These are phyloP conservation scores for Kernera saxatilis DNA, from an alignment of 345 rosid species.

Conservation along the genomic window DNA sequence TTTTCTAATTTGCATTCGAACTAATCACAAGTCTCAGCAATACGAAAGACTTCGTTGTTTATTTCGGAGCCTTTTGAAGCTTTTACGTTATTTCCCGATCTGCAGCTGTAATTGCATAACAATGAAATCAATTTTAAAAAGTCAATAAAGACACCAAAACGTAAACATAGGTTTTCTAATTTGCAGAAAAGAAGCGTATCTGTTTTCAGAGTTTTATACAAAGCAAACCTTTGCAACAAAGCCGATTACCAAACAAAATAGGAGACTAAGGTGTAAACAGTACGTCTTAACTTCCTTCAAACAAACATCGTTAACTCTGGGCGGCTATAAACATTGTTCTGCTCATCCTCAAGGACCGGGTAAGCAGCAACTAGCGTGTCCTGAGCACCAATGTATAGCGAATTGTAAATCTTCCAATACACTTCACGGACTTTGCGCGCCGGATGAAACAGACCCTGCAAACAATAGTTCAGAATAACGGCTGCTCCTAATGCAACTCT, in stretches of 20 bases:
- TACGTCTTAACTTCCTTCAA: constrained; percentile 6
- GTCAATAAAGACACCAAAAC: background rate
- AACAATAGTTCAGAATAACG: constrained; percentile 79
- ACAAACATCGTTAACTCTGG: constrained; percentile 86
- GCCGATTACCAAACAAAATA: constrained; percentile 6
- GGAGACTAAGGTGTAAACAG: background rate
- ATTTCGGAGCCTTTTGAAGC: background rate
- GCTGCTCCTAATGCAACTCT: constrained; percentile 93
- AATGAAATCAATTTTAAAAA: background rate
- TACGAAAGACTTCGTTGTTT: background rate
- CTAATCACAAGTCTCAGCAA: background rate
- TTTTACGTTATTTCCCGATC: background rate
- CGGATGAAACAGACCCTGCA: constrained; percentile 98
- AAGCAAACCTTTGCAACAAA: constrained; percentile 25
- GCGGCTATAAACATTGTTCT: constrained; percentile 71
- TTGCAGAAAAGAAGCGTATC: background rate
- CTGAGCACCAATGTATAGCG: constrained; percentile 87
- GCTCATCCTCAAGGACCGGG: constrained; percentile 78
- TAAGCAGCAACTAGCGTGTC: constrained; percentile 94
- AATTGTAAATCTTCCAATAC: constrained; percentile 98
- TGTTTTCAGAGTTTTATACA: constrained; percentile 11
- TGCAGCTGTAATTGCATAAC: background rate
- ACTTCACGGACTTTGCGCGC: constrained; percentile 97
- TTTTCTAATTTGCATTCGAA: no score
- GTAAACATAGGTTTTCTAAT: background rate